Conservation (phyloP, 257 asterid genomes). For the Jaltomata sinuosa region DNA sequence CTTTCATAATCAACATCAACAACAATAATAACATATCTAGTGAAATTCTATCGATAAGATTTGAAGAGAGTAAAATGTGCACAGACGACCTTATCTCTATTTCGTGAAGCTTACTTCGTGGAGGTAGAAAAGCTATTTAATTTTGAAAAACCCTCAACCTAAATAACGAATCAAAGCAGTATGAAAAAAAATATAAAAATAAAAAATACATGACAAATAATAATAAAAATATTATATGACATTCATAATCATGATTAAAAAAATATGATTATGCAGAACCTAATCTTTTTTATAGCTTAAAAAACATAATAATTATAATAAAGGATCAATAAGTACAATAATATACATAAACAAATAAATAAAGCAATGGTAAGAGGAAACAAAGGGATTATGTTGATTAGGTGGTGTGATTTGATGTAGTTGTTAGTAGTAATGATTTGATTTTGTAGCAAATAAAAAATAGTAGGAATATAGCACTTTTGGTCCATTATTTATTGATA, state of each 20-base stretch:
- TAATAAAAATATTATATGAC: too few species aligned
- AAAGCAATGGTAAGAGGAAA: conserved; percentile 12
- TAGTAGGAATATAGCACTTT: neutral
- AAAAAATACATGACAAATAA: too few species aligned
- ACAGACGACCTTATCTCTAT: too few species aligned
- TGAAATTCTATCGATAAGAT: too few species aligned
- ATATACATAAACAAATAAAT: neutral
- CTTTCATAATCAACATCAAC: neutral
- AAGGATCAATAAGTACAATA: neutral
- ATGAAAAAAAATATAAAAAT: too few species aligned
- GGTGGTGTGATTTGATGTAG: conserved; percentile 14
- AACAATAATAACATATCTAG: too few species aligned
- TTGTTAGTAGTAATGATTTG: conserved; percentile 23
- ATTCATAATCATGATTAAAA: neutral
- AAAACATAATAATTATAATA: neutral
- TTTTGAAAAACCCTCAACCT: too few species aligned
- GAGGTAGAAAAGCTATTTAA: too few species aligned
- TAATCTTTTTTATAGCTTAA: neutral
- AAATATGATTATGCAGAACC: neutral
- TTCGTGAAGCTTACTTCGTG: too few species aligned
- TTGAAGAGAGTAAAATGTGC: too few species aligned
- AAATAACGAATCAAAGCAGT: too few species aligned
- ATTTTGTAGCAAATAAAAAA: conserved; percentile 2
- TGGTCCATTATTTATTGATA: neutral
- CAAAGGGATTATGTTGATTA: conserved; percentile 34